Conservation (phyloP, 768 basidiomycete species). For the Pholiota conissans region DNA sequence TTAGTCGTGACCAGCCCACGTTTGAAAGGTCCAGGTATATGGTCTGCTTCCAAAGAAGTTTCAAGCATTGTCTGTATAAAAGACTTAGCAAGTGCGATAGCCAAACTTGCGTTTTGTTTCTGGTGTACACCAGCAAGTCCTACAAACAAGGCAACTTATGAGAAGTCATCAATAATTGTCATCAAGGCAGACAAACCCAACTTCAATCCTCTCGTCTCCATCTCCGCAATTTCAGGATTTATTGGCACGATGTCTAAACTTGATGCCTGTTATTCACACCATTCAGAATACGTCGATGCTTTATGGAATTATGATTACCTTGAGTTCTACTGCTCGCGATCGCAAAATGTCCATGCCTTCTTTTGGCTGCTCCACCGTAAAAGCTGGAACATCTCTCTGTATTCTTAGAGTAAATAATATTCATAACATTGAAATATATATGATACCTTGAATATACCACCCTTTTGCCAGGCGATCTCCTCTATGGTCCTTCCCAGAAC, state of each 20-base stretch:
- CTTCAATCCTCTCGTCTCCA: conserved; percentile 52
- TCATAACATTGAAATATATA: neutral
- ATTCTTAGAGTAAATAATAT: conserved; percentile 1
- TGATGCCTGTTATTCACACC: conserved; percentile 36
- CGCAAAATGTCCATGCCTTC: conserved; percentile 71
- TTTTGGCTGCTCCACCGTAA: conserved; percentile 75
- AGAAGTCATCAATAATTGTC: conserved; percentile 4
- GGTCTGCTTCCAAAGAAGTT: conserved; percentile 19
- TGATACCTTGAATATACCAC: conserved; percentile 89
- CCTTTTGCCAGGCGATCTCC: conserved; percentile 95
- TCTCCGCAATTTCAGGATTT: conserved; percentile 44
- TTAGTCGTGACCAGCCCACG: conserved; percentile 64
- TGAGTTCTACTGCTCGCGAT: conserved; percentile 62
- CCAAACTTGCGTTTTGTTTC: conserved; percentile 82
- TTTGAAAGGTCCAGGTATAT: conserved; percentile 54
- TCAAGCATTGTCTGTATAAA: conserved; percentile 51
- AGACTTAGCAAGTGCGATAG: conserved; percentile 66
- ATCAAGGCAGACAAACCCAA: conserved; percentile 50
- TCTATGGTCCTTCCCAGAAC: conserved; percentile 85
- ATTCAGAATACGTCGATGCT: neutral
- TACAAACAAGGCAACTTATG: conserved; percentile 24
- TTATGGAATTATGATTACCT: conserved; percentile 38
- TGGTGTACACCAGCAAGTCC: conserved; percentile 90
- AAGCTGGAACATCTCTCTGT: conserved; percentile 80
- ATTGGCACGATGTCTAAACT: conserved; percentile 65